These are phyloP conservation scores for Thyridium curvatum DNA, from an alignment of 2,329 filamentous ascomycete genomes.

Conservation along the genomic window DNA sequence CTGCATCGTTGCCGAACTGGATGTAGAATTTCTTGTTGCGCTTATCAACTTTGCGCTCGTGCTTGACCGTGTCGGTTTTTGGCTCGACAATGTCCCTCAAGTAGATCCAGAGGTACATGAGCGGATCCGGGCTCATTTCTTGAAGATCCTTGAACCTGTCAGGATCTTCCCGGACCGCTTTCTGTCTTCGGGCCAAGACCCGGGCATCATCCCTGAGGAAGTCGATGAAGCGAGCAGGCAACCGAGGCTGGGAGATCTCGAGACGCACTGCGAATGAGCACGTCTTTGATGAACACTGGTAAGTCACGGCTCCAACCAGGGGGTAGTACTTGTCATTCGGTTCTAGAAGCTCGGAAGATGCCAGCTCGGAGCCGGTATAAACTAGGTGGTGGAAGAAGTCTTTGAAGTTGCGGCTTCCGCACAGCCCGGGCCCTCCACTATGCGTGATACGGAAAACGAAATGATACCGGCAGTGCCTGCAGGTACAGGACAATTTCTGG, in stretches of 20 bases:
- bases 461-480: constrained; percentile 23
- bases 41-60: constrained; percentile 38
- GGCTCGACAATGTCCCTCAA: constrained; percentile 40
- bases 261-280: constrained; percentile 38
- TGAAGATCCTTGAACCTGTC: constrained; percentile 37
- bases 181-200: constrained; percentile 30
- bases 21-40: constrained; percentile 51
- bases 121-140: constrained; percentile 31
- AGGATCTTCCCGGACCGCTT: constrained; percentile 37
- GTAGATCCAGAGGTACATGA: constrained; percentile 43
- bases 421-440: constrained; percentile 2
- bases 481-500: constrained; percentile 17
- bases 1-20: constrained; percentile 37
- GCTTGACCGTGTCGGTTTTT: constrained; percentile 17
- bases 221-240: constrained; percentile 33
- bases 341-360: background rate
- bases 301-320: constrained; percentile 25
- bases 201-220: constrained; percentile 38
- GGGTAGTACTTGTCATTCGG: constrained; percentile 28
- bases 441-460: constrained; percentile 20
- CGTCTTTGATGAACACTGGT: constrained; percentile 31
- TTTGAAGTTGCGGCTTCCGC: constrained; percentile 4
- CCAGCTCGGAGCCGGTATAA: background rate
- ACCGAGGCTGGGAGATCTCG: constrained; percentile 42
- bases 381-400: constrained; percentile 9